A percentile compares a stretch with the other conserved stretches of the same genome.
These are phyloP conservation scores for Arachis hypogaea DNA, from an alignment of 306 rosid genomes.

Conservation along the genomic window DNA sequence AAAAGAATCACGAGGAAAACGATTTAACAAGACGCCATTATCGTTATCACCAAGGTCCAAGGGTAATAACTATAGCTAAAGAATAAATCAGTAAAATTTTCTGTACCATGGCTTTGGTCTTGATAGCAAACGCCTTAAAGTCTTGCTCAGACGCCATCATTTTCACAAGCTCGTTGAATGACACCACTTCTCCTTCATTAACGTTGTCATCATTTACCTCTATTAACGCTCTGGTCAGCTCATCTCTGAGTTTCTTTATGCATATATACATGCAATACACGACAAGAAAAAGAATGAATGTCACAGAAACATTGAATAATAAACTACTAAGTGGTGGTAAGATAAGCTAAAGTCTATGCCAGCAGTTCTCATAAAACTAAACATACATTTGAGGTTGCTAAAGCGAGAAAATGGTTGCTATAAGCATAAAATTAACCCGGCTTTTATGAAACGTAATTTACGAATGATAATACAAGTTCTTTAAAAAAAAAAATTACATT, in stretches of 20 bases:
- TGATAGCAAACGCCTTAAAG: conserved; percentile 73
- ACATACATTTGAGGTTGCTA: too few relatives aligned
- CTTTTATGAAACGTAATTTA: too few relatives aligned
- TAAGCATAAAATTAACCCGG: too few relatives aligned
- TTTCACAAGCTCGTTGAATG: conserved; percentile 73
- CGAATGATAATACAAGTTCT: neutral
- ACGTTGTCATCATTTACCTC: conserved; percentile 59
- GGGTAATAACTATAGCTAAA: neutral
- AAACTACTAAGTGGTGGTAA: too few relatives aligned
- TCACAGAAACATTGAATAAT: neutral
- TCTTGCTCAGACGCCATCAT: conserved; percentile 63
- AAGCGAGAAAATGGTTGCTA: too few relatives aligned
- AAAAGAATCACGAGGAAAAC: neutral
- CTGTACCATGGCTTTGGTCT: conserved; percentile 81
- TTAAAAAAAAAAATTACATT: neutral
- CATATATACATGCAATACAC: conserved; percentile 38
- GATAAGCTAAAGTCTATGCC: too few relatives aligned
- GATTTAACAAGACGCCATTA: neutral
- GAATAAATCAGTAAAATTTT: neutral
- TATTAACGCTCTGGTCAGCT: conserved; percentile 59
- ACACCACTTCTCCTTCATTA: conserved; percentile 49
- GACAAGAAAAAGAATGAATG: neutral
- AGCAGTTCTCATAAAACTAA: too few relatives aligned
- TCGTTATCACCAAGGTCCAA: neutral
- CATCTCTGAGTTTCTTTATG: conserved; percentile 67